Evolutionary conservation across 208 protist species (phyloP), one percentile per base, ranked within the genome.

Genomic region (Acanthamoeba royreba): DNA sequence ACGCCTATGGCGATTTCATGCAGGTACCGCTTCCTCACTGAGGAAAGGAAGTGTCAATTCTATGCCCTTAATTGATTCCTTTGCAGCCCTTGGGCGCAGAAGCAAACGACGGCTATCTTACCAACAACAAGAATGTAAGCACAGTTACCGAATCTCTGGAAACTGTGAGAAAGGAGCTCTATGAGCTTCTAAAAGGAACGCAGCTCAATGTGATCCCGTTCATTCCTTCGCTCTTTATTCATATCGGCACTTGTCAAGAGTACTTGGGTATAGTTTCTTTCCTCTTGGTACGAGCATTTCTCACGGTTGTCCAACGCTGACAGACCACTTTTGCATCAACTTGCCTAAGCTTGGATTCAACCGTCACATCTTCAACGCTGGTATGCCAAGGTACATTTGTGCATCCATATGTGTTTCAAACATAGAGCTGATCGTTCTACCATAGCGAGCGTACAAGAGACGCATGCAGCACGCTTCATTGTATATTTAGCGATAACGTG

Each of bases 1-100:
- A 95, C 72, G 94, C 94, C 28, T 95, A 95, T 69, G 85, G 63
- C 40, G 94, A 95, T 63, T 95, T 95, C 43, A 63, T 95, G 38
- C 94, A 95, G 49, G 77, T 89, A n/a, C 38, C 28, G n/a, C 49
- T 11, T 33, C 25, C 5, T 43, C 28, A 35, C 5, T 49, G n/a
- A n/a, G n/a, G n/a, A n/a, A n/a, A n/a, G n/a, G n/a, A n/a, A n/a
- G n/a, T n/a, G n/a, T n/a, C n/a, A n/a, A n/a, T n/a, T n/a, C n/a
- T n/a, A n/a, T n/a, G n/a, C n/a, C n/a, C n/a, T n/a, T n/a, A n/a
- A n/a, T n/a, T n/a, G n/a, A n/a, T n/a, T n/a, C n/a, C n/a, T n/a
- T n/a, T n/a, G 5, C 33, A 93, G 91, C 94, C 94, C 31, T 46
- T 95, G 33, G 94, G 94, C 40, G 25, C 4, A 9, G 38, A 63